Percentiles rank a stretch among this genome's conserved stretches.
Evolutionary conservation across 148 eudicot genomes (phyloP).

Genomic region (Arbutus unedo): DNA sequence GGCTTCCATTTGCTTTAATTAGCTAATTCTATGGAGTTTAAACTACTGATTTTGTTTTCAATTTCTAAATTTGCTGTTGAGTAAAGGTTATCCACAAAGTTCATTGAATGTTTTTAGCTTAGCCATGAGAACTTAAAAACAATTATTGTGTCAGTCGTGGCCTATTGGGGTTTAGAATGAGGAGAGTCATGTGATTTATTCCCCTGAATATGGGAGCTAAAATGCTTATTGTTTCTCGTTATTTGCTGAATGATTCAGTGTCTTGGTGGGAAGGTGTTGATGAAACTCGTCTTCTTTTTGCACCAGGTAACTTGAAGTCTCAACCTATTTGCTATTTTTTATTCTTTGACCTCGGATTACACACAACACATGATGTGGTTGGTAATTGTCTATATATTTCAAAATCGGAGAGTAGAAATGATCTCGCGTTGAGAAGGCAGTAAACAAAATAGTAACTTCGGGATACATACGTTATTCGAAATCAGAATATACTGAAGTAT

Average conservation of each 20-base stretch:
- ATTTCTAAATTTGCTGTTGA: too few species aligned
- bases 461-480: not conserved
- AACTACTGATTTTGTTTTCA: not conserved
- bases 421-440: not conserved
- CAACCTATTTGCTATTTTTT: not conserved
- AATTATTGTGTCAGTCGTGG: not conserved
- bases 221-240: not conserved
- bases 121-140: not conserved
- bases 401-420: not conserved
- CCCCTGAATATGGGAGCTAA: not conserved
- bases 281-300: slow-evolving; percentile 66
- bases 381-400: not conserved
- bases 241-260: slow-evolving; percentile 30
- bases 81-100: not conserved
- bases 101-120: not conserved
- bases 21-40: not conserved
- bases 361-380: not conserved
- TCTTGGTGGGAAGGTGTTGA: slow-evolving; percentile 63
- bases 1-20: not conserved
- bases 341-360: not conserved
- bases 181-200: not conserved
- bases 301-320: slow-evolving; percentile 44
- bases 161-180: not conserved
- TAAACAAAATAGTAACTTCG: not conserved
- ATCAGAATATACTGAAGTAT: not conserved